Conservation (phyloP, 116 monocot genomes). For the Dioscorea cayenensis region DNA sequence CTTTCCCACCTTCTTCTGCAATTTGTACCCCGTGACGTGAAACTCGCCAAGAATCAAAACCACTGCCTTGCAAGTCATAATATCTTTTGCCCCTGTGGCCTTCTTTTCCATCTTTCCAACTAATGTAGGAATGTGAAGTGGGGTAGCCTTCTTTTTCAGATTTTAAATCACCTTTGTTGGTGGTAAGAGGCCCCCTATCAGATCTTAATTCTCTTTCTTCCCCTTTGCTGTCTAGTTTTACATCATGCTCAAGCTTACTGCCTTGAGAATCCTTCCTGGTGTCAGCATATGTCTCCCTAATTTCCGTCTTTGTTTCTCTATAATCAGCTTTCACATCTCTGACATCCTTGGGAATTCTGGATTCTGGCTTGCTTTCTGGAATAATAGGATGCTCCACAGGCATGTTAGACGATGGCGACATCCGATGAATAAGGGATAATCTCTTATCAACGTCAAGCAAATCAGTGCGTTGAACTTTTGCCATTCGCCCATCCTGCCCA, state of each 20-base stretch:
- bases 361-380: conserved; percentile 49
- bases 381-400: conserved; percentile 34
- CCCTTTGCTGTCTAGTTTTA: conserved; percentile 31
- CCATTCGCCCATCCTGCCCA: conserved; percentile 45
- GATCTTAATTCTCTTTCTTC: conserved; percentile 48
- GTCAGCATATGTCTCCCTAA: conserved; percentile 35
- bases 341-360: conserved; percentile 37
- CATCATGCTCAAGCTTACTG: conserved; percentile 41
- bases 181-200: conserved; percentile 26
- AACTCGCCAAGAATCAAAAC: conserved; percentile 42
- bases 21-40: conserved; percentile 24
- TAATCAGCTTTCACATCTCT: conserved; percentile 53
- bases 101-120: conserved; percentile 60
- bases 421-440: conserved; percentile 31
- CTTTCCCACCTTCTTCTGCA: conserved; percentile 36
- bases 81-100: conserved; percentile 44
- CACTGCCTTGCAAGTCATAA: conserved; percentile 37
- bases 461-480: conserved; percentile 67
- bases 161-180: conserved; percentile 31
- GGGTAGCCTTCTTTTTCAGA: conserved; percentile 37
- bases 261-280: conserved; percentile 35
- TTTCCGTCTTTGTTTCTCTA: conserved; percentile 46
- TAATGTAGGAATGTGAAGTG: conserved; percentile 25
- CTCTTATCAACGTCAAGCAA: conserved; percentile 61
- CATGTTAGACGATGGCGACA: conserved; percentile 37